phyloP scores from a whole-genome alignment of 2,329 filamentous ascomycete genomes.

The Fusarium heterosporum region DNA sequence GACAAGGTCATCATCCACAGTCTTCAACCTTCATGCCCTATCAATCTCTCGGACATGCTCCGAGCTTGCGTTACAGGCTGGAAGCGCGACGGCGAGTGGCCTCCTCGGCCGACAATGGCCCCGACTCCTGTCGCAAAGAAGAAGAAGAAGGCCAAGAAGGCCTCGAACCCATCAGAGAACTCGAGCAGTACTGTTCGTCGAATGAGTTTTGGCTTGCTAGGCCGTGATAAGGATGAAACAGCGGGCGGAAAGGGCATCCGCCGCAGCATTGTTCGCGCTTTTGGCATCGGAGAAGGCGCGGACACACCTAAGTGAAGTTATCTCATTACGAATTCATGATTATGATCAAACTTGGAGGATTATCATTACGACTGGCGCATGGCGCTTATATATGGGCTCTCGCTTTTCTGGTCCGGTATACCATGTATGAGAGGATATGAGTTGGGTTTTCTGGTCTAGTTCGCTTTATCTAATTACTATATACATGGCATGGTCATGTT shows the following conservation, averaged over 20 bases:
- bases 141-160: slow-evolving; percentile 54
- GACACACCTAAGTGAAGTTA: slow-evolving; percentile 29
- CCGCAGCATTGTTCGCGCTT: slow-evolving; percentile 60
- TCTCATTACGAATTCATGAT: slow-evolving; percentile 35
- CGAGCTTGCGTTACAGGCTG: slow-evolving; percentile 86
- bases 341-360: slow-evolving; percentile 29
- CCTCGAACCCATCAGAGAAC: slow-evolving; percentile 39
- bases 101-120: slow-evolving; percentile 65
- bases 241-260: slow-evolving; percentile 56
- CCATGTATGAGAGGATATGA: slow-evolving; percentile 12
- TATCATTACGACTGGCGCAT: slow-evolving; percentile 22
- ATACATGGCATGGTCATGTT: slow-evolving; percentile 1
- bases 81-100: slow-evolving; percentile 96
- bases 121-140: slow-evolving; percentile 53
- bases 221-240: slow-evolving; percentile 54
- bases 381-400: slow-evolving; percentile 35
- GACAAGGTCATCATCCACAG: slow-evolving; percentile 86
- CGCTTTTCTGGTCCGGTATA: slow-evolving; percentile 17
- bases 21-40: slow-evolving; percentile 85
- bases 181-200: slow-evolving; percentile 53
- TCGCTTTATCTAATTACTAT: slow-evolving; percentile 5
- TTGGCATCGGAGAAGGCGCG: slow-evolving; percentile 54
- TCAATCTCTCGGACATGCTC: slow-evolving; percentile 86
- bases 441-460: slow-evolving; percentile 13
- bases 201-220: slow-evolving; percentile 62